Base-by-base conservation (phyloP, 257 asterid species). In the Asclepias syriaca region DNA sequence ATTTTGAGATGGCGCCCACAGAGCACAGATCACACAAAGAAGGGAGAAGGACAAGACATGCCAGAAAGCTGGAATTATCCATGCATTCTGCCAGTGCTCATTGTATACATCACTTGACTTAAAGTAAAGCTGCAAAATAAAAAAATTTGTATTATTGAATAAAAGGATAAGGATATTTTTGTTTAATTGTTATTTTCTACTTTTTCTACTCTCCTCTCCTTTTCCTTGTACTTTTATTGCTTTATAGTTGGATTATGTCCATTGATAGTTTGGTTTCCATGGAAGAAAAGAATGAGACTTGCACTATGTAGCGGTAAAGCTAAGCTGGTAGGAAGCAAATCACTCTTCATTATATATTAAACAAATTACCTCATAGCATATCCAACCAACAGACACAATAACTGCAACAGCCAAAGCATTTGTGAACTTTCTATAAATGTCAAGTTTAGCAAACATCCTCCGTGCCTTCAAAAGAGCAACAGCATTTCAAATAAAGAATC, bases 41-140 rank as follows among this genome's bases (percentile, higher is more conserved):
- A 94, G 90, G 66, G 93, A 88, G 87, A 91, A 89, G 34, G 99
- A 91, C 82, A 89, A 73, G 59, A 94, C 95, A 74, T 91, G 96
- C 99, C 99, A 94, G 80, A 94, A 91, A 76, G 96, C 99, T 61
- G 98, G 93, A 78, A 94, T 89, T 81, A 94, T 83, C 99, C 99
- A 94, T 54, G 98, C 99, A 74, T 86, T 94, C 81, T 79, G 90
- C 99, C 99, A 94, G 24, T 73, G 92, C 91, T 94, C 98, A 71
- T 91, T 94, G 90, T 91, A 91, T 60, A 81, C 80, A 77, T 94
- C 99, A 58, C 77, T 88, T 13, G 99, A 87, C 83, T 91, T 94
- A 87, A 91, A 91, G 85, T 94, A 90, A 14, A 94, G 95, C 99
- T 94, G 89, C 83, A 83, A 69, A 85, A 43, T 16, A 0, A 24